Evolutionary conservation across 1,139 yeast species (phyloP), one percentile per base, ranked within the genome.

Genomic region (Geotrichum carabidarum): DNA sequence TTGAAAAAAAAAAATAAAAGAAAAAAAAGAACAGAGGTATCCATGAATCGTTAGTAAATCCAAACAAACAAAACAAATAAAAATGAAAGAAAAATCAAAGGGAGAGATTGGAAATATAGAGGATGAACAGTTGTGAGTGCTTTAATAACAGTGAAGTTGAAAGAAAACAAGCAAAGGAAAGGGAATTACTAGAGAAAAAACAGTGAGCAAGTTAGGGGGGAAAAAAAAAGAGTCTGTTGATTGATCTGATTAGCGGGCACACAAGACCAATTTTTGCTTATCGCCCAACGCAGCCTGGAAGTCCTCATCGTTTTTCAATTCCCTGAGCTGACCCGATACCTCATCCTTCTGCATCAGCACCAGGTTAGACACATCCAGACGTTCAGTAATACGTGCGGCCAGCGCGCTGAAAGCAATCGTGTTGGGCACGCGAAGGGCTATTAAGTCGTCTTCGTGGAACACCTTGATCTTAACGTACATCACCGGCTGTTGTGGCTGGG

Each of bases 381-480:
- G 77, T 56, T 86, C 84, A 51, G 78, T 75, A 52, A 91, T 79
- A 64, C 84, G 81, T 35, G 75, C 73, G 64, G 81, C 80, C 59
- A 93, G 73, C 53, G 84, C 90, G 37, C 71, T 74, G 55, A 86
- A 75, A 4, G 83, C 73, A 49, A 84, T 79, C 59, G 78, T 78
- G 6, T 79, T 71, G 12, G 91, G 86, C 50, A 93, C 80, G 56
- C 88, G 76, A 55, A 93, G 77, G 7, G 96, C 98, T 74, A 93
- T 89, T 31, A 91, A 85, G 68, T 91, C 98, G 63, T 90, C 96
- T 58, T 84, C 84, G 65, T 83, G 87, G 68, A 86, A 91, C 62
- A 93, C 89, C 70, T 93, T 93, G 82, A 85, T 74, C 83, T 93
- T 61, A 74, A 81, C 70, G 72, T 77, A 56, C n/a, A 31, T n/a